Base-by-base conservation (phyloP, 331 rosid genomes). In the Pyrus hybrid region DNA sequence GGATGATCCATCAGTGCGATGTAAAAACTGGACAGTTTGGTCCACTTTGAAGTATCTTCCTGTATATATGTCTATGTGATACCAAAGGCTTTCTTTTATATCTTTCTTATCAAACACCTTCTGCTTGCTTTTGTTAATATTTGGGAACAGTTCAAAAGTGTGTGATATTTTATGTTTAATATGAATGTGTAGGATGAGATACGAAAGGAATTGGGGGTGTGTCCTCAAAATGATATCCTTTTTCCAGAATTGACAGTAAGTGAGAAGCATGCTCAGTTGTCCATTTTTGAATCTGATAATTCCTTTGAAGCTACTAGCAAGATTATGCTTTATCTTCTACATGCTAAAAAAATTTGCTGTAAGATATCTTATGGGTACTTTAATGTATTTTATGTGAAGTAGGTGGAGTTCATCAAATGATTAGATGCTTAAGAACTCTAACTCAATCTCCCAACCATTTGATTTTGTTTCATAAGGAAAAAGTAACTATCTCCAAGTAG, bases 151-250 rank as follows among this genome's bases (percentile, higher is more conserved):
- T 70, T 77, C 53, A 53, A 22, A 17, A 63, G 68, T 73, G 49
- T 63, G 30, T 80, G 71, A 76, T 69, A 76, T 35, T 73, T 73
- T 61, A 26, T 81, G 85, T 26, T 73, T 10, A 10, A 41, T 41
- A 8, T 26, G 73, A 69, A 26, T 49, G 12, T 37, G 22, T 80
- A 94, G 99, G 96, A 92, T 80, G 99, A 94, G 80, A 92, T 94
- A 85, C 93, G 99, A 79, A 92, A 87, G 85, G 87, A 85, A 76
- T 85, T 94, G 83, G 99, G 99, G 66, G 97, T 94, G 67, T 94
- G 97, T 78, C 99, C 99, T 66, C 99, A 94, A 62, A 82, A 85
- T 82, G 99, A 94, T 81, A 92, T 94, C 81, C 97, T 94, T 73
- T 94, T 92, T 79, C 92, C 88, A 67, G 99, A 94, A 80, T 79